These are phyloP conservation scores for Oryza coarctata DNA, from an alignment of 176 grass and related monocot genomes.

Conservation along the genomic window DNA sequence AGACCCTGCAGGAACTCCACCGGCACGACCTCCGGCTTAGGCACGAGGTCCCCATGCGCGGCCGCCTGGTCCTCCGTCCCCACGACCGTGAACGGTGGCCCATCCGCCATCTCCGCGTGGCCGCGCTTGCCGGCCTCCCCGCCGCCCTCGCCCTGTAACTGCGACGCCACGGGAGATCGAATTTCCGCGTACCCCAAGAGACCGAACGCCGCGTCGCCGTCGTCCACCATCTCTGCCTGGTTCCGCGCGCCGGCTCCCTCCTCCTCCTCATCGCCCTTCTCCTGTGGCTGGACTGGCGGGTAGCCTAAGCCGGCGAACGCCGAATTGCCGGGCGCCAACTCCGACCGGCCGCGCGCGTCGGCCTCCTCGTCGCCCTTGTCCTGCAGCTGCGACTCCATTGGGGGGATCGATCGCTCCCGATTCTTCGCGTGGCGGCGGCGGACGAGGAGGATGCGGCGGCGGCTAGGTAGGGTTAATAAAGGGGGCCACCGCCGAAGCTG, in stretches of 20 bases:
- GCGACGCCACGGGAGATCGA: conserved; percentile 40
- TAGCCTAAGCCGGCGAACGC: not conserved
- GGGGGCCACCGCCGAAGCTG: conserved; percentile 20
- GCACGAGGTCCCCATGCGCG: conserved; percentile 41
- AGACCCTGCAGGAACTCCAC: conserved; percentile 52
- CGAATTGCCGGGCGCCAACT: not conserved
- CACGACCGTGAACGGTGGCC: not conserved
- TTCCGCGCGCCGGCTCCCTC: too few species aligned
- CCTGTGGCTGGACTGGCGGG: too few species aligned
- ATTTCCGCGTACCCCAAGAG: not conserved
- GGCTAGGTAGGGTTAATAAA: conserved; percentile 13
- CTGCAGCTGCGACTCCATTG: conserved; percentile 36
- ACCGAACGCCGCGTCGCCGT: not conserved
- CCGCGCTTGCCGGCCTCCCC: conserved; percentile 17
- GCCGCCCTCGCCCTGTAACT: conserved; percentile 23
- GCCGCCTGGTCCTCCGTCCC: conserved; percentile 18
- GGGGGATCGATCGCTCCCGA: conserved; percentile 15
- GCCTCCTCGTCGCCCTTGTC: conserved; percentile 33
- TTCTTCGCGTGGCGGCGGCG: not conserved
- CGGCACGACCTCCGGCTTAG: conserved; percentile 62
- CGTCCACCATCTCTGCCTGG: too few species aligned
- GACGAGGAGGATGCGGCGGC: conserved; percentile 30
- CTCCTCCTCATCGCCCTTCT: too few species aligned
- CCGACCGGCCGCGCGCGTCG: not conserved
- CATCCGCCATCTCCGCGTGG: not conserved